A percentile compares a stretch with the other conserved stretches of the same genome.
phyloP scores from a whole-genome alignment of 179 eudicot species.

The Gypsophila paniculata region DNA sequence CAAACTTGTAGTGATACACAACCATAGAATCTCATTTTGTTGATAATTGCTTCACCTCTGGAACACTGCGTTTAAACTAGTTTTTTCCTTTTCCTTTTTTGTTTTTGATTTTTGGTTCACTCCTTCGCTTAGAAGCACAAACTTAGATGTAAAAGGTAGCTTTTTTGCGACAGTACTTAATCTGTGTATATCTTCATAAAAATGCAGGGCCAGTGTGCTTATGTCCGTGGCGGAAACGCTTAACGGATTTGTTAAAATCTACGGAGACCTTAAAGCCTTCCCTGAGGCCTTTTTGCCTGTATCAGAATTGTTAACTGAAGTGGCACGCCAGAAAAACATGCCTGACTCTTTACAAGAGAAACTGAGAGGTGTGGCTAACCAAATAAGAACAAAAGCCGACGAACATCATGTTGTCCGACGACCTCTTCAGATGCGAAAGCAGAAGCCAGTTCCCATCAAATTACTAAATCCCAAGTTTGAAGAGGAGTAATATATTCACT shows the following conservation, averaged over 20 bases:
- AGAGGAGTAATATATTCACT: slow-evolving; percentile 53
- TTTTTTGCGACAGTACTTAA: background rate
- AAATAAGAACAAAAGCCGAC: slow-evolving; percentile 46
- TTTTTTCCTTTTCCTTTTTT: too few species aligned
- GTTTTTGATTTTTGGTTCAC: too few species aligned
- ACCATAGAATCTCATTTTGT: too few species aligned
- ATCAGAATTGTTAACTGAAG: slow-evolving; percentile 37
- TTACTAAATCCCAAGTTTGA: slow-evolving; percentile 67
- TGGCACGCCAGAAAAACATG: slow-evolving; percentile 50
- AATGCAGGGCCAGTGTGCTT: slow-evolving; percentile 75
- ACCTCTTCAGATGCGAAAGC: slow-evolving; percentile 69
- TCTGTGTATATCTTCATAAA: background rate
- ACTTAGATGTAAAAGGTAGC: background rate
- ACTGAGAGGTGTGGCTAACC: slow-evolving; percentile 39
- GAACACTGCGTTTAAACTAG: too few species aligned
- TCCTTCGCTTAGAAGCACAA: background rate
- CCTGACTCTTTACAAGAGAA: slow-evolving; percentile 52
- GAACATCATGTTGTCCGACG: slow-evolving; percentile 54
- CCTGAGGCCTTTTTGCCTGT: slow-evolving; percentile 67
- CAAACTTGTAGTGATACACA: too few species aligned
- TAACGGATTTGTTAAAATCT: slow-evolving; percentile 46
- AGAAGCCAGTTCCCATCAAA: slow-evolving; percentile 70
- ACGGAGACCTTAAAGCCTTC: slow-evolving; percentile 61
- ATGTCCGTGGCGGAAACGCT: slow-evolving; percentile 57
- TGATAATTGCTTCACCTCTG: too few species aligned